Percentiles rank a stretch among this genome's conserved stretches.
phyloP scores from a whole-genome alignment of 2,329 filamentous ascomycete genomes.

The Calonectria pseudoturangicola region DNA sequence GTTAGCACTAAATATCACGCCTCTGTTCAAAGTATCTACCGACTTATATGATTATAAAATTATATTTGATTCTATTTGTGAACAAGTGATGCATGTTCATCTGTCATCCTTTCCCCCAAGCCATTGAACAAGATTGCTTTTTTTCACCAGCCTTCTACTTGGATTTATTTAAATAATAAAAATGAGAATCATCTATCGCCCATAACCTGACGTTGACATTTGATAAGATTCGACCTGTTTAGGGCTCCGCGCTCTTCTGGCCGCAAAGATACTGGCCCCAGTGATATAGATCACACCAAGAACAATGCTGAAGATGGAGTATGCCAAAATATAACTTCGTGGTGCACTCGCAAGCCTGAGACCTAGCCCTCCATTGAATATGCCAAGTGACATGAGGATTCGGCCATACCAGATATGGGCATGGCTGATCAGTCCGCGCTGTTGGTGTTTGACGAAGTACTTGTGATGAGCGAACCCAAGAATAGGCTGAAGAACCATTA shows the following conservation, averaged over 20 bases:
- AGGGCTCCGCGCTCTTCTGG: not conserved
- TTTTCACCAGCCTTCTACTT: too few relatives aligned
- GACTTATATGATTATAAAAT: too few relatives aligned
- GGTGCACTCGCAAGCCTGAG: constrained; percentile 67
- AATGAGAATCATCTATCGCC: too few relatives aligned
- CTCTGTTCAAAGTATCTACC: too few relatives aligned
- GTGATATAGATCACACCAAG: not conserved
- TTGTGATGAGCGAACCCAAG: constrained; percentile 75
- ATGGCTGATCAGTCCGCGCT: constrained; percentile 71
- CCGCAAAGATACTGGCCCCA: not conserved
- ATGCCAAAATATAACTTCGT: not conserved
- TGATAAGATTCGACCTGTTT: not conserved
- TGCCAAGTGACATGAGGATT: constrained; percentile 73
- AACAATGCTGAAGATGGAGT: not conserved
- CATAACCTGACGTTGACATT: not conserved
- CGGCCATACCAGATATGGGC: constrained; percentile 79
- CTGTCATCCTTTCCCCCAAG: too few relatives aligned
- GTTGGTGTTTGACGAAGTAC: constrained; percentile 67
- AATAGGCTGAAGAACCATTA: constrained; percentile 75
- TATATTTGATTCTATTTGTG: too few relatives aligned
- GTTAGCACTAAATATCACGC: too few relatives aligned
- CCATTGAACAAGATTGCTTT: too few relatives aligned
- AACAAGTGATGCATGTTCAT: too few relatives aligned
- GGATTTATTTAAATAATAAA: too few relatives aligned
- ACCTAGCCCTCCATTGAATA: constrained; percentile 79